phyloP scores from a whole-genome alignment of 306 rosid genomes.

The Oemleria cerasiformis region DNA sequence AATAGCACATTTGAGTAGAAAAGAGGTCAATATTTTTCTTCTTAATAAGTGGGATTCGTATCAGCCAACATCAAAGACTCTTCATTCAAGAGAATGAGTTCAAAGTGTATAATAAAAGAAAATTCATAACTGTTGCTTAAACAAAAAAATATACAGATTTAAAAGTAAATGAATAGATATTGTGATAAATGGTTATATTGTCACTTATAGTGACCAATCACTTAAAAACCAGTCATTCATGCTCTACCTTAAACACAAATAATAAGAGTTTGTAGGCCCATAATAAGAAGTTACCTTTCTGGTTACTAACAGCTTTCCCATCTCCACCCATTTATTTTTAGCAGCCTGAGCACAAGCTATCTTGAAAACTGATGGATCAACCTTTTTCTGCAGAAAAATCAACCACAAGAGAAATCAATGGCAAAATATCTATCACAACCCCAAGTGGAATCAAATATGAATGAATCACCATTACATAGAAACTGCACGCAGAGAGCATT shows the following conservation, averaged over 20 bases:
- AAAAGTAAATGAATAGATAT: not conserved
- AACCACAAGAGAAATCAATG: not conserved
- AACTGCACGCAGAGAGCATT: not conserved
- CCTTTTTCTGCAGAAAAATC: slow-evolving; percentile 59
- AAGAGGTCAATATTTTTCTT: too few species aligned
- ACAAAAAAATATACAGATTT: not conserved
- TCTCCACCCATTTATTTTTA: slow-evolving; percentile 80
- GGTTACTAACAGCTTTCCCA: slow-evolving; percentile 69
- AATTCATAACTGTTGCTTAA: not conserved
- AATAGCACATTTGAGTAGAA: too few species aligned
- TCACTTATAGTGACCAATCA: not conserved
- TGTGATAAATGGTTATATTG: too few species aligned
- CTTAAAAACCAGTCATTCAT: not conserved
- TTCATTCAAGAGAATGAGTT: not conserved
- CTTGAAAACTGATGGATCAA: slow-evolving; percentile 55
- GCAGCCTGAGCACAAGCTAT: slow-evolving; percentile 83
- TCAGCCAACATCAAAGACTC: not conserved
- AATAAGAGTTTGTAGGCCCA: not conserved
- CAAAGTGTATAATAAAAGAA: not conserved
- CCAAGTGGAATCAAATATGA: not conserved
- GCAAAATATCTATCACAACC: not conserved
- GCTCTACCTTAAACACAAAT: not conserved
- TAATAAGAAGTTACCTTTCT: slow-evolving; percentile 47
- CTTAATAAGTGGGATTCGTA: not conserved
- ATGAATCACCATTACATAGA: not conserved